Evolutionary conservation across 2,329 filamentous ascomycete species (phyloP), one percentile per base, ranked within the genome.

Genomic region (Phyllosticta paracitricarpa): DNA sequence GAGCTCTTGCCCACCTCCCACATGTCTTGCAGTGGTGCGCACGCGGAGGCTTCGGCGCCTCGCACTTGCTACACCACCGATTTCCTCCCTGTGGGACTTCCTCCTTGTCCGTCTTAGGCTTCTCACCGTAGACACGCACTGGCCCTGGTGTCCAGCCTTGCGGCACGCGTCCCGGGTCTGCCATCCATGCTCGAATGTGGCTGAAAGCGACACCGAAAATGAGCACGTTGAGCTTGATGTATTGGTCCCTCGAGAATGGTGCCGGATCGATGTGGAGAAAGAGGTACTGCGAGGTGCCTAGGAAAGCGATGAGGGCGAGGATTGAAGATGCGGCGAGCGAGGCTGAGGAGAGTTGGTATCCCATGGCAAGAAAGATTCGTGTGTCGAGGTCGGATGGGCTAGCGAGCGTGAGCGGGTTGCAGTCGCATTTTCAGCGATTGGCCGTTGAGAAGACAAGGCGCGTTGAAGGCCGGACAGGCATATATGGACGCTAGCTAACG

Each of bases 21-120:
- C 89, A 95, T 66, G 83, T 82, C 64, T 85, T 86, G 76, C 90
- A 95, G 78, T 95, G 90, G 78, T 94, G 90, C 1, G 89, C 84
- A 65, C 90, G 80, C 0, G 87, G 84, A 1, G 90, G 89, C 69
- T 94, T 94, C 12, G 84, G 84, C 35, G 83, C 82, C 56, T 83
- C 77, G 73, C 90, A 95, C 72, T 89, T 91, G 65, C 82, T 83
- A 76, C 90, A 95, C 88, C 88, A 93, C 63, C 78, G 75, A 62
- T 75, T 72, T 63, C 73, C 59, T 17, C 64, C 57, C 19, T 64
- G 40, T 19, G 59, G 24, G 17, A 54, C 55, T 58, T 57, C 51
- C 62, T 57, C 25, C 61, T 56, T 30, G 58, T 82, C 57, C 84
- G 79, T 53, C 26, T n/a, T 55, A 2, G 40, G 52, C 56, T 26